Evolutionary conservation across 1,284 basidiomycete species (phyloP).

Genomic region (Puccinia coronata): DNA sequence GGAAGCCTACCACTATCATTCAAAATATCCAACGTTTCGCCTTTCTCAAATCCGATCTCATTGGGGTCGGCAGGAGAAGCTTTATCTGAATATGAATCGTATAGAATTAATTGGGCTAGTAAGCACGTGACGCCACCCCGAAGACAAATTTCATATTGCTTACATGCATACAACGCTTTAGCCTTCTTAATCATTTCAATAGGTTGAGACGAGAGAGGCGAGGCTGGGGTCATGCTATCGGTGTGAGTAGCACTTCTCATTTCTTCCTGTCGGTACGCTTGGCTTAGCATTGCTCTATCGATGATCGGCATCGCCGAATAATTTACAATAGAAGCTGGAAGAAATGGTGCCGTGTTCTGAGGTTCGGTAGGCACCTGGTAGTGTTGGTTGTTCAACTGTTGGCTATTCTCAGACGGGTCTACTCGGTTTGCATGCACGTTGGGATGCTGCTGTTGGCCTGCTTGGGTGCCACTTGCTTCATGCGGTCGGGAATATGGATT

Average conservation of each 20-base stretch:
- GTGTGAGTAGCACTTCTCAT: conserved; percentile 3
- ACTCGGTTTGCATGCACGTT: not conserved
- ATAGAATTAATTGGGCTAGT: not conserved
- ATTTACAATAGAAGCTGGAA: not conserved
- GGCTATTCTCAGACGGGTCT: not conserved
- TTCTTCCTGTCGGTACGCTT: conserved; percentile 26
- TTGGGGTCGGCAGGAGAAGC: conserved; percentile 92
- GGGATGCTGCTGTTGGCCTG: not conserved
- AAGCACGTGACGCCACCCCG: not conserved
- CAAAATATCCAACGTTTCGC: conserved; percentile 87
- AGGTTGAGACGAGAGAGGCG: conserved; percentile 8
- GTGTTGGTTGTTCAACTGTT: not conserved
- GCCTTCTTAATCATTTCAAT: conserved; percentile 66
- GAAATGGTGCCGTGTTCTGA: not conserved
- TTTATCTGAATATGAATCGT: conserved; percentile 66
- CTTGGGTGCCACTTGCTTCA: not conserved
- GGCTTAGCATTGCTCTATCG: conserved; percentile 17
- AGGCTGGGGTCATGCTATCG: conserved; percentile 18
- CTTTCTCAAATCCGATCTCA: conserved; percentile 91
- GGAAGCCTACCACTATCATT: conserved; percentile 71
- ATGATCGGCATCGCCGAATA: not conserved
- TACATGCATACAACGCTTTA: conserved; percentile 83
- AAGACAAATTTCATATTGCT: conserved; percentile 60
- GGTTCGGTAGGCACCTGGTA: not conserved
- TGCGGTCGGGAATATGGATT: not conserved